Conservation (phyloP, 306 rosid species). For the Quercus aquifolioides region DNA sequence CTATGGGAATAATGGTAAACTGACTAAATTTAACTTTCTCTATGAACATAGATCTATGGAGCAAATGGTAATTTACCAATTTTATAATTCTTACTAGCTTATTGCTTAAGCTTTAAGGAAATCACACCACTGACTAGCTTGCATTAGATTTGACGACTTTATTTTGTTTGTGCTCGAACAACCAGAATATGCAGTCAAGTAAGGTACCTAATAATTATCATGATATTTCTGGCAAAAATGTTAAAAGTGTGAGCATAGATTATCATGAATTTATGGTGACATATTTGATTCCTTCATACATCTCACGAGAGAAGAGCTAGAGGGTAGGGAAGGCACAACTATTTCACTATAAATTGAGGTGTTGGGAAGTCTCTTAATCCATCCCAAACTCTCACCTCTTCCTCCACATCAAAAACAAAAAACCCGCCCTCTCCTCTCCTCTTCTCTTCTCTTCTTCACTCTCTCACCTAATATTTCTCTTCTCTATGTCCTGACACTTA, state of each 20-base stretch:
- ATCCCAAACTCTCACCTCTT: constrained; percentile 21
- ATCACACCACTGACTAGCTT: not conserved
- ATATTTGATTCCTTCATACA: not conserved
- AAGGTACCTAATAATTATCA: not conserved
- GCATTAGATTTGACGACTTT: not conserved
- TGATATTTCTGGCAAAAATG: not conserved
- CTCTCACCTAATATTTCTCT: not conserved
- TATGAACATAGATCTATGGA: too few species aligned
- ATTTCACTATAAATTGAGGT: constrained; percentile 46
- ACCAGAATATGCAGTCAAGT: not conserved
- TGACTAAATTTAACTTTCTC: too few species aligned
- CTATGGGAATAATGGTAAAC: too few species aligned
- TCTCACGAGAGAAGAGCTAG: not conserved
- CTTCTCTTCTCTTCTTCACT: not conserved
- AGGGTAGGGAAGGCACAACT: not conserved
- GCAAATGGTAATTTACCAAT: too few species aligned
- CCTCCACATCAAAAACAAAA: not conserved
- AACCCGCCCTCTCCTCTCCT: too few species aligned
- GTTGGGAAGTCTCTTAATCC: constrained; percentile 6
- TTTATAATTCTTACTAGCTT: not conserved
- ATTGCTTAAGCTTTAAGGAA: not conserved
- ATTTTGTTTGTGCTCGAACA: not conserved
- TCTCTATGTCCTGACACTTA: not conserved
- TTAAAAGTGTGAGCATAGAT: not conserved
- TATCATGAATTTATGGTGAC: not conserved